Percentiles rank a stretch among this genome's conserved stretches.
Evolutionary conservation across 768 basidiomycete species (phyloP).

Genomic region (Leucocoprinus leucothites): DNA sequence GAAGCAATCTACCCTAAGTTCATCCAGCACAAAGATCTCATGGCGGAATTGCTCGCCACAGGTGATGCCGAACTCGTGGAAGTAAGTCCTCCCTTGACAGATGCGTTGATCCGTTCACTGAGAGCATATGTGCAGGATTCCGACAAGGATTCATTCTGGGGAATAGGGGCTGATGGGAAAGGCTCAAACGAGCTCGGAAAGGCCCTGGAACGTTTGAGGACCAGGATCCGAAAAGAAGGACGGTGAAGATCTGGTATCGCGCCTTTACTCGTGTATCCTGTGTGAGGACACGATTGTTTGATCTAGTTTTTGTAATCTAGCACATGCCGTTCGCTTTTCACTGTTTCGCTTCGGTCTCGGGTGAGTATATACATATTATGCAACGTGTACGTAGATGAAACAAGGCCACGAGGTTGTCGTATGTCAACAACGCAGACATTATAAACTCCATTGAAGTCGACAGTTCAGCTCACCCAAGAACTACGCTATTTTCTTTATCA

Average conservation of each 20-base stretch:
- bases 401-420: conserved; percentile 23
- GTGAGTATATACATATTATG: background rate
- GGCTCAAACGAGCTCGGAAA: conserved; percentile 77
- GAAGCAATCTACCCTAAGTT: conserved; percentile 64
- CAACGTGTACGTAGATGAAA: conserved; percentile 13
- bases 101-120: background rate
- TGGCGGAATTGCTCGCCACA: conserved; percentile 57
- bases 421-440: background rate
- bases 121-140: conserved; percentile 45
- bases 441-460: conserved; percentile 13
- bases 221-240: conserved; percentile 38
- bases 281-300: background rate
- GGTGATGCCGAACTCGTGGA: conserved; percentile 68
- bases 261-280: conserved; percentile 23
- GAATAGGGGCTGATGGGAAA: conserved; percentile 59
- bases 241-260: background rate
- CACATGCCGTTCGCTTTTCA: conserved; percentile 12
- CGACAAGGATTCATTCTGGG: conserved; percentile 79
- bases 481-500: conserved; percentile 10
- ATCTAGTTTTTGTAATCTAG: background rate
- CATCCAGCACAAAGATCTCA: conserved; percentile 61
- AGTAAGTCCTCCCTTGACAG: conserved; percentile 31
- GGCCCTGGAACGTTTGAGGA: conserved; percentile 59
- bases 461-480: background rate
- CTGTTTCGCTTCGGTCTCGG: background rate